Evolutionary conservation across 2,329 filamentous ascomycete species (phyloP).

Genomic region (Diaporthe ampelina): DNA sequence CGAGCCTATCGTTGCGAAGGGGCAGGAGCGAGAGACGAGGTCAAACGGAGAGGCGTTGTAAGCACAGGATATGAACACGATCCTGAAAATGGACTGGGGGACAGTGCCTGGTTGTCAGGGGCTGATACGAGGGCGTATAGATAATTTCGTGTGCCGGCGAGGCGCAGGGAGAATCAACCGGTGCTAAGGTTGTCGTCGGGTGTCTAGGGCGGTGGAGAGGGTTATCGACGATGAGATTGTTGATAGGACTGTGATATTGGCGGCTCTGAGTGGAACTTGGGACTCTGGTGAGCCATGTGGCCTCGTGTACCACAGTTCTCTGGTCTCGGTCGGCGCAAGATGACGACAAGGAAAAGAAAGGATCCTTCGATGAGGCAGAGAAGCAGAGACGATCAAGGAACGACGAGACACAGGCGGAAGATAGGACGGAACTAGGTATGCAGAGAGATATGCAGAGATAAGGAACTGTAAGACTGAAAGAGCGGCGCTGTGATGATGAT

Average conservation of each 20-base stretch:
- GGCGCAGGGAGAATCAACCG: neutral
- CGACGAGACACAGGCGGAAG: neutral
- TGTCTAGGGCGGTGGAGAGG: neutral
- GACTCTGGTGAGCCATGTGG: constrained; percentile 35
- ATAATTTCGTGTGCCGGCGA: neutral
- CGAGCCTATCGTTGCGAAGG: neutral
- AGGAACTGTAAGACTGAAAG: neutral
- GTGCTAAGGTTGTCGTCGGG: neutral
- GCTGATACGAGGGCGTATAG: neutral
- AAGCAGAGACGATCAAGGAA: neutral
- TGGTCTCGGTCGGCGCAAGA: constrained; percentile 12
- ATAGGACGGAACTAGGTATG: constrained; percentile 4
- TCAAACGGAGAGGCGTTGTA: neutral
- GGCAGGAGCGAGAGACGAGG: neutral
- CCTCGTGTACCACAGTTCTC: constrained; percentile 24
- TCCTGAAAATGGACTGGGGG: neutral
- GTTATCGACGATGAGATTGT: neutral
- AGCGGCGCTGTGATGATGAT: constrained; percentile 2
- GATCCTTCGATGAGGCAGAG: neutral
- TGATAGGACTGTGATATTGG: neutral
- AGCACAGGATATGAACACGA: neutral
- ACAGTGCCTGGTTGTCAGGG: neutral
- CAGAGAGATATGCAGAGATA: constrained; percentile 2
- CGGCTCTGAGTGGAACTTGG: constrained; percentile 14
- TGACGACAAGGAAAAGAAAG: neutral